Base-by-base conservation (phyloP, 306 rosid genomes). In the Glycine tomentella region DNA sequence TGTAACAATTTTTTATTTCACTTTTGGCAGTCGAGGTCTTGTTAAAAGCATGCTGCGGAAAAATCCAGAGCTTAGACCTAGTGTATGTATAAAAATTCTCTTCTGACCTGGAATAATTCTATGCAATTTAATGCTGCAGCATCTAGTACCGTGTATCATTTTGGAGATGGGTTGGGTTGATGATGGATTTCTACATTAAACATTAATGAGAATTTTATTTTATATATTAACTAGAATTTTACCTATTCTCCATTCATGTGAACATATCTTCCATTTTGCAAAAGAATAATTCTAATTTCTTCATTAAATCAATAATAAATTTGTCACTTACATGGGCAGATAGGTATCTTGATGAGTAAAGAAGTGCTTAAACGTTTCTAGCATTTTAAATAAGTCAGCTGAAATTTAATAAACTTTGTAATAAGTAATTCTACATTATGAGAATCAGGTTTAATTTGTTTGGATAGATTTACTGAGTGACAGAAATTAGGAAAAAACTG, bases 21-120 rank as follows among this genome's bases (percentile, higher is more conserved):
- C 87, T 80, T 57, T 84, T 86, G 73, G 76, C 92, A 94, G 98
- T 83, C 96, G 97, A 72, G 88, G 94, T 76, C 97, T 94, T 17
- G 90, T 94, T 61, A 94, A 94, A 83, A 94, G 94, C 87, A 90
- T 94, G 98, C 92, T 94, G 87, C 94, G 98, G 86, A 94, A 89
- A 88, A 94, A 92, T 82, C 98, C 98, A 9, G 97, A 94, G 89
- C 91, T 89, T 80, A 89, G 98, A 65, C 98, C 98, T 63, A 90
- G 92, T 84, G 98, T 94, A 92, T 45, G 98, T 89, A 77, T 72
- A 81, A 80, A 59, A 49, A 38, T 49, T 86, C 65, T 86, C 81
- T 69, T 68, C 74, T 84, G 67, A 44, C 34, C 49, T 70, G 53
- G 78, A 66, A 55, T 79, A 57, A 49, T 74, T 71, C 72, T 56